Evolutionary conservation across 805 yeast genomes (phyloP).

Genomic region (Blastobotrys chiropterorum): DNA sequence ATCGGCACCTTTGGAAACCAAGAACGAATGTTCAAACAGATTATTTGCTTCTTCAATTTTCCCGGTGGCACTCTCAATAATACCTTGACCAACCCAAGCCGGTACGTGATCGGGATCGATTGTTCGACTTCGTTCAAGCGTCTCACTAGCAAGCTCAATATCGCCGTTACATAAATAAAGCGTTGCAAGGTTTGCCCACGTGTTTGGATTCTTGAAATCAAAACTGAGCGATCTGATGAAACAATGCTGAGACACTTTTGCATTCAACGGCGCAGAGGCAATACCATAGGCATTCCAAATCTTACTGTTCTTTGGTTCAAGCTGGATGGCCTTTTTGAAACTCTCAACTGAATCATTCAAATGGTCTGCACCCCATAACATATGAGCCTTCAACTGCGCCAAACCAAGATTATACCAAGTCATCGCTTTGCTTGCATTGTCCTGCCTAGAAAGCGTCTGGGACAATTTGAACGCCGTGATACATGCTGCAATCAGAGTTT

Average conservation of each 20-base stretch:
- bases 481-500: neutral
- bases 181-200: conserved; percentile 81
- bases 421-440: conserved; percentile 32
- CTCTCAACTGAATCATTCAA: conserved; percentile 49
- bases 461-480: conserved; percentile 9
- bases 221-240: conserved; percentile 74
- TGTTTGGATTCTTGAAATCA: conserved; percentile 56
- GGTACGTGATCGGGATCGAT: conserved; percentile 67
- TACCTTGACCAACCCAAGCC: conserved; percentile 86
- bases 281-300: conserved; percentile 84
- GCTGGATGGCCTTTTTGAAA: conserved; percentile 61
- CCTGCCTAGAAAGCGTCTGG: conserved; percentile 7
- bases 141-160: conserved; percentile 61
- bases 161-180: conserved; percentile 68
- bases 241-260: conserved; percentile 85
- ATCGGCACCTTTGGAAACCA: conserved; percentile 67
- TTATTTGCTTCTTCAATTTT: conserved; percentile 43
- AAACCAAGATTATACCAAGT: conserved; percentile 67
- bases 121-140: conserved; percentile 69
- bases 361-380: conserved; percentile 28
- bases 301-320: conserved; percentile 62
- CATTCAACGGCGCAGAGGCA: conserved; percentile 56
- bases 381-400: conserved; percentile 46
- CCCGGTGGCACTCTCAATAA: conserved; percentile 35
- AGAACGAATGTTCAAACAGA: conserved; percentile 70